A percentile compares a stretch with the other conserved stretches of the same genome.
These are phyloP conservation scores for Mucor saturninus DNA, from an alignment of 371 early-diverging fungal genomes.

Conservation along the genomic window DNA sequence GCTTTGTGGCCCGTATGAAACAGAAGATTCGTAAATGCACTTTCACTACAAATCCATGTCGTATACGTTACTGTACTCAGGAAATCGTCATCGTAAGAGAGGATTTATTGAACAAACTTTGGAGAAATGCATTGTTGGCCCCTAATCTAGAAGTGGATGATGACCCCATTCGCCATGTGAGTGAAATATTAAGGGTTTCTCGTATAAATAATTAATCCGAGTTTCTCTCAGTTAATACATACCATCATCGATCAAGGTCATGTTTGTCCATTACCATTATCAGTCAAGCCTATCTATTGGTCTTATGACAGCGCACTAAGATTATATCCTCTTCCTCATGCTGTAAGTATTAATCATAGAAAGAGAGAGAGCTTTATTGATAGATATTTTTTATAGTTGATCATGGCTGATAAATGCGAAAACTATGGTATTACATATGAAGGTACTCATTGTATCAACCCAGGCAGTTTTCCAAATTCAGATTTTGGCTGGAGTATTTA, in stretches of 20 bases:
- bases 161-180: slow-evolving; percentile 69
- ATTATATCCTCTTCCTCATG: slow-evolving; percentile 87
- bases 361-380: too few relatives aligned
- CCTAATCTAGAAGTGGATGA: slow-evolving; percentile 50
- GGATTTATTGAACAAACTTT: slow-evolving; percentile 75
- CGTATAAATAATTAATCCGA: neutral
- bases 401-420: slow-evolving; percentile 87
- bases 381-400: slow-evolving; percentile 52
- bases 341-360: slow-evolving; percentile 52
- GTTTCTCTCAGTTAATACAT: slow-evolving; percentile 65
- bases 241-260: slow-evolving; percentile 88
- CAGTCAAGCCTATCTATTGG: slow-evolving; percentile 78
- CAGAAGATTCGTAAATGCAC: slow-evolving; percentile 60
- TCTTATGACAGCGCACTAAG: slow-evolving; percentile 82
- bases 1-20: slow-evolving; percentile 65
- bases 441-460: slow-evolving; percentile 80
- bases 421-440: slow-evolving; percentile 74
- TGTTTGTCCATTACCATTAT: slow-evolving; percentile 80
- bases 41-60: slow-evolving; percentile 86
- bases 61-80: slow-evolving; percentile 83
- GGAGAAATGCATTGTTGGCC: slow-evolving; percentile 76
- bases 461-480: slow-evolving; percentile 82
- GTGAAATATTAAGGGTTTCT: slow-evolving; percentile 1
- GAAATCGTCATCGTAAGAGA: slow-evolving; percentile 89
- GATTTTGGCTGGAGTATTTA: slow-evolving; percentile 79